Base-by-base conservation (phyloP, 2,329 filamentous ascomycete species). In the Pestalotiopsis fici region DNA sequence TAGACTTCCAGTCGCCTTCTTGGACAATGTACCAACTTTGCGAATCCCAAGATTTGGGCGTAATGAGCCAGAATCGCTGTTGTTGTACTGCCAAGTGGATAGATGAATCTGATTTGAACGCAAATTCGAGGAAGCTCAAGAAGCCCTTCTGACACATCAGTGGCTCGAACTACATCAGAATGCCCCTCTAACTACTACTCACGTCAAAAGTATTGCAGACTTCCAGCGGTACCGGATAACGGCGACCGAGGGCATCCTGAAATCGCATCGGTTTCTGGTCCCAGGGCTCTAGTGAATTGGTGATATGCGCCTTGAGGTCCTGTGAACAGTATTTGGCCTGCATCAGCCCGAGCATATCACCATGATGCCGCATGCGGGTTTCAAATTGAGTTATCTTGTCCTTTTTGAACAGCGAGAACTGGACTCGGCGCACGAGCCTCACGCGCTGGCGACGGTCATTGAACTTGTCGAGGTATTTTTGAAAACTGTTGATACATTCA, bases 91-190 rank as follows among this genome's bases (percentile, higher is more conserved):
- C n/a, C 21, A 1, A 50, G 2, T 50, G 0, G 1, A 50, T 12
- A 2, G 2, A 23, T 0, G 1, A 2, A 1, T 50, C 6, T 1
- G 43, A 50, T 9, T 50, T 23, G 0, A 50, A 50, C 5, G 43
- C 43, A 12, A 2, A 50, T 2, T 50, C 6, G 9, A 50, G n/a
- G 1, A 50, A 50, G 9, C 21, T 23, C 43, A 23, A 6, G 7
- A 50, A 11, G 18, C 43, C 43, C 43, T 50, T 18, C 1, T 3
- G 9, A 21, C 0, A 0, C 6, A n/a, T 50, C 3, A 50, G 18
- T 50, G n/a, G 5, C 12, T 9, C 18, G n/a, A 21, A 50, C 0
- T n/a, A n/a, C 18, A 9, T 1, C 0, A 50, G 0, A 2, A 21
- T 18, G n/a, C n/a, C n/a, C n/a, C n/a, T 11, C 4, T 2, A 7